phyloP scores from a whole-genome alignment of 805 yeast genomes.

The Huiozyma naganishii region DNA sequence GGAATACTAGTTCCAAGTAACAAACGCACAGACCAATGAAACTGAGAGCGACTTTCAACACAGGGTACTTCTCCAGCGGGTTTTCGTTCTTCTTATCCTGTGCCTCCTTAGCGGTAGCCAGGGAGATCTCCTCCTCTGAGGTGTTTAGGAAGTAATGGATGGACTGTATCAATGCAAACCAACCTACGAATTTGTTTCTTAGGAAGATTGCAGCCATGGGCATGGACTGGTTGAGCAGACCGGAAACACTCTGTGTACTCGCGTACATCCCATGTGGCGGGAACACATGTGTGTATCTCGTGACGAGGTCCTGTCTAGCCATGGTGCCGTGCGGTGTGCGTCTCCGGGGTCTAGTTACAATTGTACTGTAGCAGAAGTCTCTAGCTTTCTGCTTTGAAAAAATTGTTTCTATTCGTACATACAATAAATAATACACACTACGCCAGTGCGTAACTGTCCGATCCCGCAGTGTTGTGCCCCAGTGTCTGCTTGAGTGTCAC shows the following conservation, averaged over 20 bases:
- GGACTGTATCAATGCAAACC: conserved; percentile 45
- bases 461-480: too few relatives aligned
- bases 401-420: too few relatives aligned
- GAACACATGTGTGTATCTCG: conserved; percentile 35
- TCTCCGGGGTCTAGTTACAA: too few relatives aligned
- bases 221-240: conserved; percentile 38
- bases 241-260: conserved; percentile 32
- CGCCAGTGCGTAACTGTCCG: too few relatives aligned
- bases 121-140: conserved; percentile 23
- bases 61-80: conserved; percentile 33
- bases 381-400: too few relatives aligned
- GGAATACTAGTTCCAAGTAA: conserved; percentile 43
- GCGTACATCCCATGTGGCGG: conserved; percentile 39
- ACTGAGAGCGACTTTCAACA: conserved; percentile 34
- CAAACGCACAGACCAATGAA: conserved; percentile 41
- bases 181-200: conserved; percentile 33
- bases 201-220: conserved; percentile 64
- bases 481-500: too few relatives aligned
- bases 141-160: conserved; percentile 28
- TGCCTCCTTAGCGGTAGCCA: conserved; percentile 17
- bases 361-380: too few relatives aligned
- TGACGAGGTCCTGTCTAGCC: background rate
- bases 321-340: background rate
- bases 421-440: too few relatives aligned
- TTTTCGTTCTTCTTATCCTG: conserved; percentile 7